Conservation (phyloP, 768 basidiomycete genomes). For the Chalciporus piperatus region DNA sequence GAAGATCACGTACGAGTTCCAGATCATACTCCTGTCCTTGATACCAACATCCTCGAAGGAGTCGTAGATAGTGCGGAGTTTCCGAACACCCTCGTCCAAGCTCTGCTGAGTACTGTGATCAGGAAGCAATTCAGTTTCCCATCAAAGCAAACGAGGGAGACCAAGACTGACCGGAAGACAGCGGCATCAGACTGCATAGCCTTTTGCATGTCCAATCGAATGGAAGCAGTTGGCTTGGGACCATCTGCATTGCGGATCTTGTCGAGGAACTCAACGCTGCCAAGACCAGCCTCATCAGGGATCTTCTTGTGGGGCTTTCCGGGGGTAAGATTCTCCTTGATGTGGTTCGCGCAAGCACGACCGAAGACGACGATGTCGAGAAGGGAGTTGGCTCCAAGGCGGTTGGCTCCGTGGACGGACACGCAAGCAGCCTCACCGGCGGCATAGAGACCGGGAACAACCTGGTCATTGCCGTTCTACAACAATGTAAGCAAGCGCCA, state of each 20-base stretch:
- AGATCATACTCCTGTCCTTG: conserved; percentile 99
- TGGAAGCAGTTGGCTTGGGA: conserved; percentile 80
- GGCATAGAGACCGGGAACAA: conserved; percentile 96
- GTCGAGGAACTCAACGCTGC: conserved; percentile 86
- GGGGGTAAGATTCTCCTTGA: conserved; percentile 84
- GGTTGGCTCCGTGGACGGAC: conserved; percentile 98
- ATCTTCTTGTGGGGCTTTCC: conserved; percentile 90
- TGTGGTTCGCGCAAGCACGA: conserved; percentile 98
- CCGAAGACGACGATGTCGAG: conserved; percentile 99
- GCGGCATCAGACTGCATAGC: conserved; percentile 98
- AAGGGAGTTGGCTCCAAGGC: conserved; percentile 98
- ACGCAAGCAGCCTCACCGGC: conserved; percentile 99
- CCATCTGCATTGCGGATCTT: conserved; percentile 82
- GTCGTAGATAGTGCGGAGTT: conserved; percentile 82
- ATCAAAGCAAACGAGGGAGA: background rate
- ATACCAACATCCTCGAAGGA: conserved; percentile 90
- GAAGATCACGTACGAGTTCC: conserved; percentile 83
- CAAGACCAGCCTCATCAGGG: conserved; percentile 79
- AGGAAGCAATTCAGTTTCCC: conserved; percentile 2
- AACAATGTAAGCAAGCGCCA: background rate
- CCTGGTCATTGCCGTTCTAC: conserved; percentile 81
- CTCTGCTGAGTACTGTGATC: conserved; percentile 71
- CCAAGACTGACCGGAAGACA: conserved; percentile 75
- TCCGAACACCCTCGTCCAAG: conserved; percentile 90
- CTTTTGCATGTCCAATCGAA: conserved; percentile 96